Conservation (phyloP, 768 basidiomycete genomes). For the Phaeolepiota aurea region DNA sequence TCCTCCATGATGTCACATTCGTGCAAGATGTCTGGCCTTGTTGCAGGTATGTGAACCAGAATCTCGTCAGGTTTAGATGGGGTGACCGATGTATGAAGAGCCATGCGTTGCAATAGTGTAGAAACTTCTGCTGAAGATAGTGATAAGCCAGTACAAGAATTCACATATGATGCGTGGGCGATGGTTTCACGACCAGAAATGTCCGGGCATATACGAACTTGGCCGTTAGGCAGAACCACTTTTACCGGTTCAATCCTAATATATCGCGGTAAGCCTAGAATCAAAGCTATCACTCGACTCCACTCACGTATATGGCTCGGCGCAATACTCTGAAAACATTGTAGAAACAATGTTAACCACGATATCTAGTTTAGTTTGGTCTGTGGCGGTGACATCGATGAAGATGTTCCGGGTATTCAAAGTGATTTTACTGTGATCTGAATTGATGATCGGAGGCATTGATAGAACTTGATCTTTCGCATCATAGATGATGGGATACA, state of each 20-base stretch:
- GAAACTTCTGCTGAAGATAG: constrained; percentile 61
- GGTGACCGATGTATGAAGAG: constrained; percentile 50
- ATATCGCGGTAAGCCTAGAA: neutral
- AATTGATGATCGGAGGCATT: constrained; percentile 98
- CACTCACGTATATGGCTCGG: constrained; percentile 83
- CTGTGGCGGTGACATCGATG: constrained; percentile 95
- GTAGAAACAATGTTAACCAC: constrained; percentile 90
- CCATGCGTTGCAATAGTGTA: constrained; percentile 77
- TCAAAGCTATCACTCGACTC: neutral
- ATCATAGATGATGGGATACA: constrained; percentile 98
- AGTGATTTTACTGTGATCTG: constrained; percentile 94
- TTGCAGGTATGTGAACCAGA: constrained; percentile 75
- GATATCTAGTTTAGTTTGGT: constrained; percentile 92
- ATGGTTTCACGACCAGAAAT: constrained; percentile 62
- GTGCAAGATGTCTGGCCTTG: constrained; percentile 96
- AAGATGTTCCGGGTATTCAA: constrained; percentile 91
- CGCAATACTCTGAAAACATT: constrained; percentile 99
- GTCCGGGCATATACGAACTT: constrained; percentile 70
- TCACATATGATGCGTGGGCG: constrained; percentile 86
- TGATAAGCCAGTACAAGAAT: constrained; percentile 86
- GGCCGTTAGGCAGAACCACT: constrained; percentile 72
- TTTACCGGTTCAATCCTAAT: constrained; percentile 89
- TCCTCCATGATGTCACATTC: constrained; percentile 99
- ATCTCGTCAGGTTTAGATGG: constrained; percentile 57
- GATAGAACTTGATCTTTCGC: constrained; percentile 79